These are phyloP conservation scores for Mycosphaerella sp. DNA, from an alignment of 2,329 filamentous ascomycete genomes.

Conservation along the genomic window DNA sequence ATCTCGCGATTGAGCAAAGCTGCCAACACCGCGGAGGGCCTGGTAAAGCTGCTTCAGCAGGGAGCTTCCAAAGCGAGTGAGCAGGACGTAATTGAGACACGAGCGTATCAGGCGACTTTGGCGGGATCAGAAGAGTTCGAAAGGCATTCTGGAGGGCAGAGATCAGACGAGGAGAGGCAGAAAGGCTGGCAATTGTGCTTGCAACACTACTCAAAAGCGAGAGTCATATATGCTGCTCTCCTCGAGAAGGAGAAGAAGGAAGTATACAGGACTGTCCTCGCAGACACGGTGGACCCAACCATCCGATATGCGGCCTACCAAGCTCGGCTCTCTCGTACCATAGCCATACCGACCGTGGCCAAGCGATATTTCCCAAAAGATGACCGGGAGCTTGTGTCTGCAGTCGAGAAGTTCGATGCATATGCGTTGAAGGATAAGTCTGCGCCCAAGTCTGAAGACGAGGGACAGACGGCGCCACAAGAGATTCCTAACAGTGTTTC, in stretches of 20 bases:
- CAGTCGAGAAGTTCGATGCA: slow-evolving; percentile 65
- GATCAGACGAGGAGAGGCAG: slow-evolving; percentile 31
- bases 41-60: slow-evolving; percentile 62
- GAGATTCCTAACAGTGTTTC: slow-evolving; percentile 66
- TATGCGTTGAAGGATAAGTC: slow-evolving; percentile 55
- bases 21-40: slow-evolving; percentile 58
- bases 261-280: slow-evolving; percentile 76
- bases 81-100: slow-evolving; percentile 73
- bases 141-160: slow-evolving; percentile 55
- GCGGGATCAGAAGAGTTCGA: slow-evolving; percentile 76
- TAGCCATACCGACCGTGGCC: slow-evolving; percentile 71
- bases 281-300: slow-evolving; percentile 82
- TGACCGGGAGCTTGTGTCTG: slow-evolving; percentile 55
- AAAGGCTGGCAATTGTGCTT: slow-evolving; percentile 72
- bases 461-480: slow-evolving; percentile 22
- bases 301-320: slow-evolving; percentile 94
- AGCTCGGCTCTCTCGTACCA: slow-evolving; percentile 75
- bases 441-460: slow-evolving; percentile 24
- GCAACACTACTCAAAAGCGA: slow-evolving; percentile 64
- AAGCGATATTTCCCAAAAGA: slow-evolving; percentile 68
- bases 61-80: slow-evolving; percentile 58
- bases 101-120: slow-evolving; percentile 73
- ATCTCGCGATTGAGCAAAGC: slow-evolving; percentile 82
- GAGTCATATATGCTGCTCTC: slow-evolving; percentile 76
- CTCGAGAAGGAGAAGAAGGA: slow-evolving; percentile 62